phyloP scores from a whole-genome alignment of 179 eudicot genomes.

The Beta macrorhiza region DNA sequence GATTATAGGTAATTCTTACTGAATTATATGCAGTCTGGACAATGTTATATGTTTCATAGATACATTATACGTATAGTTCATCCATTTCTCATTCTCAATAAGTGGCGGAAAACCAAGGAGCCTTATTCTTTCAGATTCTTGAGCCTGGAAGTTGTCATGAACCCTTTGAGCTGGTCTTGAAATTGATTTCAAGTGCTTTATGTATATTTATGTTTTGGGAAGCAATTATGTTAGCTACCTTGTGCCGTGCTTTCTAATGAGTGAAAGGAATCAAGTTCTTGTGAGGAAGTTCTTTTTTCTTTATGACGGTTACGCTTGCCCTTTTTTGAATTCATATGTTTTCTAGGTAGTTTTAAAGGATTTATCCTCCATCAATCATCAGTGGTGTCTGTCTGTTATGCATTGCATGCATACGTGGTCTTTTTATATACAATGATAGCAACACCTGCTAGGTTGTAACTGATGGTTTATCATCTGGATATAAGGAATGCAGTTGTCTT shows the following conservation, averaged over 20 bases:
- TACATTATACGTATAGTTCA: no score
- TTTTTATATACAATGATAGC: neutral
- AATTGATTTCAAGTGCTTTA: neutral
- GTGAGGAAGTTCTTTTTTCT: neutral
- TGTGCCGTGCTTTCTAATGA: neutral
- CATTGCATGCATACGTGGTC: neutral
- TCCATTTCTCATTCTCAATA: no score
- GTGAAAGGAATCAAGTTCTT: neutral
- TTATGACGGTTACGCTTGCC: neutral
- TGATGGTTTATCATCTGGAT: constrained; percentile 13
- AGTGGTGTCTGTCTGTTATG: neutral
- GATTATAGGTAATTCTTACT: no score
- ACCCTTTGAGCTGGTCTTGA: neutral
- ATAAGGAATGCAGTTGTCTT: constrained; percentile 57
- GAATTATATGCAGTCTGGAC: no score
- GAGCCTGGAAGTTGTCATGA: neutral
- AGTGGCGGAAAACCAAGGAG: no score
- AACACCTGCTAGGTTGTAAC: constrained; percentile 12
- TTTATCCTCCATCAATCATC: neutral
- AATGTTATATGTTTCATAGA: no score
- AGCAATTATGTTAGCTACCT: neutral
- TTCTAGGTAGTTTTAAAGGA: neutral
- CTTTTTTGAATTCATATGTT: neutral
- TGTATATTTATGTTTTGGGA: neutral
- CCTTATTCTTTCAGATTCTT: no score